Base-by-base conservation (phyloP, 768 basidiomycete genomes). In the Suillus occidentalis region DNA sequence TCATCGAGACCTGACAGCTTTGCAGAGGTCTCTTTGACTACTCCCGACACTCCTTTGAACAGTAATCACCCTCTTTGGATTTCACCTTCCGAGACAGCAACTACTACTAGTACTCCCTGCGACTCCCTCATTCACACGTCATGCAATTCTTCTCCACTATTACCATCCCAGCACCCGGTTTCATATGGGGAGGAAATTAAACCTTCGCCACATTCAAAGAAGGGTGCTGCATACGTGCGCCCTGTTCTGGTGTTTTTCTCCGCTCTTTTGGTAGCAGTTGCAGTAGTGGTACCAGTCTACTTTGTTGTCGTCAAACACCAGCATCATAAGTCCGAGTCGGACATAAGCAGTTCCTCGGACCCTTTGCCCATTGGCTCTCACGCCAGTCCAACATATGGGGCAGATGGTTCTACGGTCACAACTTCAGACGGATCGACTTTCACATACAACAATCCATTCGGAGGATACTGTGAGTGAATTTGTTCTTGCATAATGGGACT, bases 361-460 rank as follows among this genome's bases (percentile, higher is more conserved):
- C 57, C 22, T 40, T 10, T 16, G 22, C 40, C 57, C 57, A 25
- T 16, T 37, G 37, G 56, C 14, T 39, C 56, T 58, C 14, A 39
- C n/a, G 36, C 34, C n/a, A 12, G 37, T 40, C 39, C 39, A 59
- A 59, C 57, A 7, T 40, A 25, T 9, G 57, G 57, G 10, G 84
- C 85, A 20, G 86, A 91, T 71, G 93, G 92, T 13, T 90, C 88
- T 37, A 81, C 80, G 3, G 77, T 94, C 62, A 85, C 81, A 9
- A 79, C 82, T 22, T 86, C 83, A 1, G 84, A 94, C 71, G 95
- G 94, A 1, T 77, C 84, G 1, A 87, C 84, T 2, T 91, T 95
- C 76, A 86, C 82, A 3, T 96, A 97, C 74, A 81, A 79, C 63
- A 96, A 95, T 75, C 77, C 83, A 28, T 91, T 92, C 72, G 92